A percentile compares a stretch with the other conserved stretches of the same genome.
phyloP scores from a whole-genome alignment of 2,329 filamentous ascomycete species.

The Curvularia sp. region DNA sequence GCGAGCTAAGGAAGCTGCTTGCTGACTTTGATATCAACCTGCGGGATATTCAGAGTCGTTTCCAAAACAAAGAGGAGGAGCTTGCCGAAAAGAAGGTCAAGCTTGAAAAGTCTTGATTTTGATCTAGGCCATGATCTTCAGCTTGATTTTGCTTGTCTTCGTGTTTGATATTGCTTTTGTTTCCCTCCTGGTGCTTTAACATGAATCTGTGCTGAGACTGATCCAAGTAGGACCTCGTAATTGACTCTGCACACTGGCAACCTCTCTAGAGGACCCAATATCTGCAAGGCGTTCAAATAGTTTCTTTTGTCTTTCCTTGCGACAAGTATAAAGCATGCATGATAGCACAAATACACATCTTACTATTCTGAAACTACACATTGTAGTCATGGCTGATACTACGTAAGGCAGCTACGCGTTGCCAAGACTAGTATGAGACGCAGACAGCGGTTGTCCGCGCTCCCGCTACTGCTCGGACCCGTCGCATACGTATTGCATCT shows the following conservation, averaged over 20 bases:
- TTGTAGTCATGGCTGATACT: not conserved
- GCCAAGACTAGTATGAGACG: constrained; percentile 14
- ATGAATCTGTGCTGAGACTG: not conserved
- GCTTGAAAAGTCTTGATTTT: not conserved
- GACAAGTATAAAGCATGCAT: not conserved
- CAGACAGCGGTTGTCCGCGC: constrained; percentile 17
- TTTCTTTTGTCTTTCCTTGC: not conserved
- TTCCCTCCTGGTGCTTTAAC: not conserved
- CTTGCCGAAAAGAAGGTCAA: not conserved
- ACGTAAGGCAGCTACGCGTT: constrained; percentile 7
- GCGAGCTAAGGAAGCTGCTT: constrained; percentile 3
- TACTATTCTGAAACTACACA: not conserved
- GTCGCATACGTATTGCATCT: not conserved
- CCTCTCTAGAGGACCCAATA: too few species aligned
- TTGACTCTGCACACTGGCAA: not conserved
- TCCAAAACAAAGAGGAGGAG: not conserved
- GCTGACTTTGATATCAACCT: constrained; percentile 2
- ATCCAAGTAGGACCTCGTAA: not conserved
- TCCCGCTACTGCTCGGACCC: constrained; percentile 5
- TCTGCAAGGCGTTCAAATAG: not conserved
- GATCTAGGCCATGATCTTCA: not conserved
- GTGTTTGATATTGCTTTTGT: not conserved
- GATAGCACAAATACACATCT: not conserved
- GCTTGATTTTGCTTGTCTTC: not conserved
- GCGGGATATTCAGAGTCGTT: not conserved